These are phyloP conservation scores for Vitis rupestris DNA, from an alignment of 164 flowering plant species.

Conservation along the genomic window DNA sequence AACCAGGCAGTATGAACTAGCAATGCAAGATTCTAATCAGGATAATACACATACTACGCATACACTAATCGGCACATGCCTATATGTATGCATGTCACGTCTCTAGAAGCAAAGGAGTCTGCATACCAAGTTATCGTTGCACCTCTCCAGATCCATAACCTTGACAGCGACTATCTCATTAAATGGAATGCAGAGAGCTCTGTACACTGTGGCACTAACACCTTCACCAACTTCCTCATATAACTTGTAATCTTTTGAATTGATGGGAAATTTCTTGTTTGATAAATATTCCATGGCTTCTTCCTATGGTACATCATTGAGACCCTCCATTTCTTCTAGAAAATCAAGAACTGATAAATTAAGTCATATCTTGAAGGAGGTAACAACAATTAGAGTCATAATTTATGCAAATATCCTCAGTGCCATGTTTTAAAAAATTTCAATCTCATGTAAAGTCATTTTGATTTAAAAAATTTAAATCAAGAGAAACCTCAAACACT, in stretches of 20 bases:
- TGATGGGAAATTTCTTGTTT: slow-evolving; percentile 64
- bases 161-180: slow-evolving; percentile 90
- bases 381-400: background rate
- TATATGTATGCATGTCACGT: background rate
- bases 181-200: slow-evolving; percentile 85
- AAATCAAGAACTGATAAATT: background rate
- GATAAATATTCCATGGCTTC: slow-evolving; percentile 26
- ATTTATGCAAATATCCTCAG: no score
- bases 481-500: no score
- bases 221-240: slow-evolving; percentile 96
- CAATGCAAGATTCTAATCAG: background rate
- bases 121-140: slow-evolving; percentile 89
- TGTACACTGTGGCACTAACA: slow-evolving; percentile 84
- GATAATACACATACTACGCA: background rate
- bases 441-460: no score
- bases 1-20: background rate
- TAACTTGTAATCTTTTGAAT: slow-evolving; percentile 66
- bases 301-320: background rate
- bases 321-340: background rate
- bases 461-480: no score
- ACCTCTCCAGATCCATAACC: slow-evolving; percentile 89
- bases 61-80: background rate
- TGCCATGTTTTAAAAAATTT: no score
- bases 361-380: background rate
- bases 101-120: background rate